These are phyloP conservation scores for Ulvella scutata DNA, from an alignment of 139 green algal genomes.

Conservation along the genomic window DNA sequence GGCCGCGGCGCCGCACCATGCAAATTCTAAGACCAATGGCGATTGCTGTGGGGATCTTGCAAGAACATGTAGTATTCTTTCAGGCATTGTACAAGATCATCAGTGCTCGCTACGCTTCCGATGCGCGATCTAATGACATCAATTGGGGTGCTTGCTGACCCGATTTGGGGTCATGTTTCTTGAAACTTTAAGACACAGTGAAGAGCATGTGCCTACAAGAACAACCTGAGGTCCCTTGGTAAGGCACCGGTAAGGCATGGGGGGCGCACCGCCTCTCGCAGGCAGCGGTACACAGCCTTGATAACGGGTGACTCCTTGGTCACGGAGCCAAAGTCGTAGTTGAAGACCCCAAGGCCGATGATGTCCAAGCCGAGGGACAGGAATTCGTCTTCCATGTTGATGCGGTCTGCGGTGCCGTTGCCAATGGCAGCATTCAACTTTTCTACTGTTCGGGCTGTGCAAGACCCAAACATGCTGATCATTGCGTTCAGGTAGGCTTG, in stretches of 20 bases:
- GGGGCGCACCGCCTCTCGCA: constrained; percentile 15
- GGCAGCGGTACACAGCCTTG: constrained; percentile 29
- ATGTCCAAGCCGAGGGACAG: constrained; percentile 92
- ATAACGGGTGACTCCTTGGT: constrained; percentile 88
- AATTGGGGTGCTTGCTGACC: too few relatives aligned
- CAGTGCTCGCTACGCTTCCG: too few relatives aligned
- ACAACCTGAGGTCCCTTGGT: constrained; percentile 50
- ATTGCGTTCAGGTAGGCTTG: constrained; percentile 82
- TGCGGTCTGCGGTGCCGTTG: not conserved
- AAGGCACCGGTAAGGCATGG: not conserved
- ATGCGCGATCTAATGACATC: too few relatives aligned
- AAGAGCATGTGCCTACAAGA: constrained; percentile 52
- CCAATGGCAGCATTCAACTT: constrained; percentile 2
- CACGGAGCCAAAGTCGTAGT: constrained; percentile 95
- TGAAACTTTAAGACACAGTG: not conserved
- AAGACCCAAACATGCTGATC: constrained; percentile 68
- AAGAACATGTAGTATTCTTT: too few relatives aligned
- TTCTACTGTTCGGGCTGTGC: constrained; percentile 21
- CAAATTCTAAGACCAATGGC: too few relatives aligned
- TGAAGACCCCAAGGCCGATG: constrained; percentile 97
- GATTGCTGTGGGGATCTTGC: too few relatives aligned
- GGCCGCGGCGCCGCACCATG: too few relatives aligned
- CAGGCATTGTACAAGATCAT: too few relatives aligned
- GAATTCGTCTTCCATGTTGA: constrained; percentile 97
- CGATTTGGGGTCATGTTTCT: too few relatives aligned